Base-by-base conservation (phyloP, 2,329 filamentous ascomycete genomes). In the Ophiosphaerella herpotricha region DNA sequence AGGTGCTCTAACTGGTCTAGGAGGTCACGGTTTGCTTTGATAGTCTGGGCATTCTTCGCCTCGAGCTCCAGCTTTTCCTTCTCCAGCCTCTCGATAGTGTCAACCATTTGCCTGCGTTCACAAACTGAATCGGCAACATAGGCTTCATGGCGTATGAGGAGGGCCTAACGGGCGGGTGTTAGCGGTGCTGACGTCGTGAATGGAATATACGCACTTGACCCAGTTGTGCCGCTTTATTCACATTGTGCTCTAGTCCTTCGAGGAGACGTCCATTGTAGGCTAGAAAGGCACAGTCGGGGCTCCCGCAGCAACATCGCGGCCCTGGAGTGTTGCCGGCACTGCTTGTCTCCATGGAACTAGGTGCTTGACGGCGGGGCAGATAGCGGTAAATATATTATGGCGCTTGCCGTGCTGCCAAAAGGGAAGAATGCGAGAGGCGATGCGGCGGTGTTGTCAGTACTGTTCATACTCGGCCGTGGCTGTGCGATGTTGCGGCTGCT, bases 51-150 rank as follows among this genome's bases (percentile, higher is more conserved):
- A 75, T 97, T 99, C 65, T 85, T 82, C 36, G 80, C 79, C 74
- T 96, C 90, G 54, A 95, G 82, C 39, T 67, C 67, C 45, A 71
- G 61, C 76, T 96, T 96, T 60, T 86, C 81, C 43, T 73, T 73
- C 75, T 96, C 90, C 44, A 99, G 80, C 57, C 81, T 81, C 62
- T 89, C 86, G 69, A 97, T 91, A 54, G 84, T 89, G 39, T 78
- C 74, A 38, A 84, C 82, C 75, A 97, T 85, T 54, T 87, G 84
- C 54, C 81, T 78, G 53, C 92, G 89, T 71, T 97, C 91, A 62
- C 86, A 85, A 78, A 96, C 91, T 52, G 92, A 91, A 73, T 96
- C 91, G 61, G 87, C 87, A 82, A 97, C 93, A 75, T 96, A 97
- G 52, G 89, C 86, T 79, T 97, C 92, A 82, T 99, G 92, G 65